These are phyloP conservation scores for Claviceps fusiformis DNA, from an alignment of 2,329 filamentous ascomycete species.

Conservation along the genomic window DNA sequence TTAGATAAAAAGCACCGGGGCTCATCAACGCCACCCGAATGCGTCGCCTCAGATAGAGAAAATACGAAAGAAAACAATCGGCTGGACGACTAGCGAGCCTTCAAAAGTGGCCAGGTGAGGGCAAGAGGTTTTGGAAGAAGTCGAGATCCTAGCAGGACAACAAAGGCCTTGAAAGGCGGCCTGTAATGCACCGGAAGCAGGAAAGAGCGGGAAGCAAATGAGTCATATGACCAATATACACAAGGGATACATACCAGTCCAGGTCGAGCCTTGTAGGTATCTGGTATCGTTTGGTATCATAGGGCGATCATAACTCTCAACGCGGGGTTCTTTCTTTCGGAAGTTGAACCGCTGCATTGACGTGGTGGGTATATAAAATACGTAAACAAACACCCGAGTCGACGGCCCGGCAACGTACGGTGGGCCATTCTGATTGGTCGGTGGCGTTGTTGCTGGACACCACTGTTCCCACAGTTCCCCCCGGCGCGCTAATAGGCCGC, in stretches of 20 bases:
- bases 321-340: slow-evolving; percentile 10
- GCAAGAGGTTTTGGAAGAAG: no score
- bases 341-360: slow-evolving; percentile 1
- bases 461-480: neutral
- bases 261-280: neutral
- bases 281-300: neutral
- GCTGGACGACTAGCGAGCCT: no score
- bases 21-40: no score
- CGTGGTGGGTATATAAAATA: slow-evolving; percentile 2
- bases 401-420: slow-evolving; percentile 12
- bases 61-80: no score
- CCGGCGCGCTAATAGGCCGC: neutral
- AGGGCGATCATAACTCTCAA: slow-evolving; percentile 1
- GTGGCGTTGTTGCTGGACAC: neutral
- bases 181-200: neutral
- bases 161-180: neutral
- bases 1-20: neutral
- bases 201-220: neutral
- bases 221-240: neutral
- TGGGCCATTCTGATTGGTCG: neutral
- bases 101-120: no score
- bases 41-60: no score
- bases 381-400: slow-evolving; percentile 13
- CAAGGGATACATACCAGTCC: neutral
- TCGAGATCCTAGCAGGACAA: no score